Percentiles rank a stretch among this genome's conserved stretches.
Evolutionary conservation across 2,329 filamentous ascomycete species (phyloP).

Genomic region (Sporothrix luriei): DNA sequence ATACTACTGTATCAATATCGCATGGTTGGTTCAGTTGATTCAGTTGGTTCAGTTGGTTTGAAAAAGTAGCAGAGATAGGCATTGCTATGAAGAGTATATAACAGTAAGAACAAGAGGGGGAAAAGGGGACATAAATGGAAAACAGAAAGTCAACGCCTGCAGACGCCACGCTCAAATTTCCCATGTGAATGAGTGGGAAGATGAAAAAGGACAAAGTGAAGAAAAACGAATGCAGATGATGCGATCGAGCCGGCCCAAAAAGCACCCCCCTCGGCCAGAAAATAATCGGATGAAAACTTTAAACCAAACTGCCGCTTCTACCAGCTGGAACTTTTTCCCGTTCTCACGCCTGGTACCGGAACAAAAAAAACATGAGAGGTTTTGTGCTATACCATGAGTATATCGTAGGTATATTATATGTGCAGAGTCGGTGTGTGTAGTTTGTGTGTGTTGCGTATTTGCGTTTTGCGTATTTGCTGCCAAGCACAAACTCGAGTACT

Average conservation of each 20-base stretch:
- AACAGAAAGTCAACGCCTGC: conserved; percentile 9
- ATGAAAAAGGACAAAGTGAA: not conserved
- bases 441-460: not conserved
- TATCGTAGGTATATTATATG: not conserved
- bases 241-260: conserved; percentile 3
- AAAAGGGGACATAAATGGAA: not conserved
- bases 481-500: not conserved
- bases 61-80: not conserved
- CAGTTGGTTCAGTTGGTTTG: not conserved
- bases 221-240: not conserved
- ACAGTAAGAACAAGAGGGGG: not conserved
- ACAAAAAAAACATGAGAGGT: conserved; percentile 7
- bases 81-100: conserved; percentile 25
- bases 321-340: not conserved
- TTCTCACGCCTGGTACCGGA: not conserved
- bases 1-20: too few species aligned
- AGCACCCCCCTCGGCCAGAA: not conserved
- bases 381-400: not conserved
- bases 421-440: not conserved
- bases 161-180: conserved; percentile 12
- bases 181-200: not conserved
- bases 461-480: not conserved
- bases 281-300: not conserved
- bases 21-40: not conserved
- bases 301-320: not conserved